Conservation (phyloP, 768 basidiomycete species). For the Naganishia antarctica region DNA sequence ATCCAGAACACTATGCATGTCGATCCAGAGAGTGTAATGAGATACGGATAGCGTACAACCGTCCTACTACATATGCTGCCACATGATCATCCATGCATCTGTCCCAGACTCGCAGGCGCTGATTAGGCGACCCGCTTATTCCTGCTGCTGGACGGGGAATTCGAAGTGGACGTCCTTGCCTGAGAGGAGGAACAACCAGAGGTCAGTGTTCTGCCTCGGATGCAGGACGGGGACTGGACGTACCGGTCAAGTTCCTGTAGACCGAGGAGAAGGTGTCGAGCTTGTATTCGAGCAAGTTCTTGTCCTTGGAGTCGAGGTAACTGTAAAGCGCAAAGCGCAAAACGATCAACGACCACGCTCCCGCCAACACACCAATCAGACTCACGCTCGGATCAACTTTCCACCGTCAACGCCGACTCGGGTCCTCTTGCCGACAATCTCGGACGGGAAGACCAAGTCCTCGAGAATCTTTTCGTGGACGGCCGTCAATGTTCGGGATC, state of each 20-base stretch:
- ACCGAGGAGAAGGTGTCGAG: slow-evolving; percentile 98
- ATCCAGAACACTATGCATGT: slow-evolving; percentile 7
- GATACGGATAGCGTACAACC: slow-evolving; percentile 20
- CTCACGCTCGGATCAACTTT: slow-evolving; percentile 96
- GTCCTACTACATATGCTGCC: slow-evolving; percentile 22
- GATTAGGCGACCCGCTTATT: slow-evolving; percentile 14
- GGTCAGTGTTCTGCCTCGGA: background rate
- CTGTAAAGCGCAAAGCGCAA: slow-evolving; percentile 53
- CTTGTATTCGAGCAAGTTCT: slow-evolving; percentile 99
- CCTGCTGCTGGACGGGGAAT: slow-evolving; percentile 31
- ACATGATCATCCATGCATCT: background rate
- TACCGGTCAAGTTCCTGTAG: slow-evolving; percentile 56
- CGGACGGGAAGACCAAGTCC: slow-evolving; percentile 97
- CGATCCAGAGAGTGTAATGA: slow-evolving; percentile 5
- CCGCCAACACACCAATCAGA: slow-evolving; percentile 33
- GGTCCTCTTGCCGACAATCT: slow-evolving; percentile 98
- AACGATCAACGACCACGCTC: background rate
- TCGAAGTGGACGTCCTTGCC: slow-evolving; percentile 77
- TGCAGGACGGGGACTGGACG: background rate
- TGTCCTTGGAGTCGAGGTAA: slow-evolving; percentile 95
- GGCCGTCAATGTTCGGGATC: slow-evolving; percentile 89
- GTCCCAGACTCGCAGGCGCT: slow-evolving; percentile 11
- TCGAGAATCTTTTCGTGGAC: slow-evolving; percentile 98
- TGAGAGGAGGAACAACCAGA: slow-evolving; percentile 64
- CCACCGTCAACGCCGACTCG: slow-evolving; percentile 88